A percentile compares a stretch with the other conserved stretches of the same genome.
phyloP scores from a whole-genome alignment of 805 yeast species.

The Maudiozyma serrabonitensis region DNA sequence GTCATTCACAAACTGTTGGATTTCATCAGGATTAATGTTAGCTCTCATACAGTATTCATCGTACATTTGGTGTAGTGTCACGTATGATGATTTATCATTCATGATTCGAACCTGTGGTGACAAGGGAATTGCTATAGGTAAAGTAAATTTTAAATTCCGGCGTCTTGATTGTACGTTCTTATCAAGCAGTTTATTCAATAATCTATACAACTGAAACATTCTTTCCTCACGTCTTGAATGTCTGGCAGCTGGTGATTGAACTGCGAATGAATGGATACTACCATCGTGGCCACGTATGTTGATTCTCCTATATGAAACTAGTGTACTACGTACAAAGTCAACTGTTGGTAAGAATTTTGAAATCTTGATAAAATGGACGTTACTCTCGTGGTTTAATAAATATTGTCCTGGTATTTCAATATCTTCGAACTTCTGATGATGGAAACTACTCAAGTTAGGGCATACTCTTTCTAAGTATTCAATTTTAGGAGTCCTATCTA shows the following conservation, averaged over 20 bases:
- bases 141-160: conserved; percentile 71
- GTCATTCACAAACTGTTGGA: conserved; percentile 75
- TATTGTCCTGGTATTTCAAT: conserved; percentile 97
- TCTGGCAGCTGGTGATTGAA: conserved; percentile 95
- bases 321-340: conserved; percentile 81
- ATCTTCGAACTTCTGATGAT: conserved; percentile 95
- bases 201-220: conserved; percentile 81
- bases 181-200: conserved; percentile 71
- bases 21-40: conserved; percentile 76
- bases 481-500: conserved; percentile 73
- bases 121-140: conserved; percentile 87
- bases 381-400: conserved; percentile 75
- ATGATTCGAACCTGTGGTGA: conserved; percentile 90
- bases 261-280: conserved; percentile 81
- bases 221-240: conserved; percentile 95
- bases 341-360: conserved; percentile 86
- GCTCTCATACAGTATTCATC: conserved; percentile 74
- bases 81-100: conserved; percentile 68
- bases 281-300: conserved; percentile 93
- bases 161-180: conserved; percentile 82
- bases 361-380: conserved; percentile 83
- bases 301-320: conserved; percentile 80
- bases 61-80: conserved; percentile 70
- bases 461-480: conserved; percentile 83
- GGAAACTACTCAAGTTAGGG: conserved; percentile 94